Evolutionary conservation across 208 protist genomes (phyloP).

Genomic region (Trypanosoma cruzi): DNA sequence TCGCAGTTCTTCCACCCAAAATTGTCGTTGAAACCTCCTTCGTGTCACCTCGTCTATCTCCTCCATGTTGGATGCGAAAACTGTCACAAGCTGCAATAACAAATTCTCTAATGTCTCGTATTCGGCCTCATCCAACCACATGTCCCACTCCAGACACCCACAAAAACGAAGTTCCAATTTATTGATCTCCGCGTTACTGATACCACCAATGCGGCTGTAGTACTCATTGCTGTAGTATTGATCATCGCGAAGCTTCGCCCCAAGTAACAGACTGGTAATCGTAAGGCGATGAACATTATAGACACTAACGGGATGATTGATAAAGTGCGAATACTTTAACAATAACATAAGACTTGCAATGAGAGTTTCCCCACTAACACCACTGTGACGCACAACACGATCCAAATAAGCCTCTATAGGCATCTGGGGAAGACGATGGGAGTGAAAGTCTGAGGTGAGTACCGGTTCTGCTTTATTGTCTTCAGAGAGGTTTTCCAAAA

Average conservation of each 20-base stretch:
- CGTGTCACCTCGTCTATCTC: neutral
- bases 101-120: slow-evolving; percentile 52
- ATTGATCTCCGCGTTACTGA: slow-evolving; percentile 88
- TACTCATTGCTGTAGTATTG: slow-evolving; percentile 93
- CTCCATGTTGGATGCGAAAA: neutral
- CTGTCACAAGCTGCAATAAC: slow-evolving; percentile 24
- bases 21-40: neutral
- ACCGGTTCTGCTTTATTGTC: slow-evolving; percentile 56
- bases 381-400: slow-evolving; percentile 83
- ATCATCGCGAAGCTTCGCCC: slow-evolving; percentile 95
- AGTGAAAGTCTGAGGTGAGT: slow-evolving; percentile 79
- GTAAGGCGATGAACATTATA: slow-evolving; percentile 94
- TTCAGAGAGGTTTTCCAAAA: slow-evolving; percentile 65
- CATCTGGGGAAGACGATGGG: slow-evolving; percentile 72
- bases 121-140: slow-evolving; percentile 59
- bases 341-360: slow-evolving; percentile 90
- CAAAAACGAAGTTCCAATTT: slow-evolving; percentile 91
- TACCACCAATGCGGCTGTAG: slow-evolving; percentile 92
- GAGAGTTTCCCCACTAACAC: slow-evolving; percentile 84
- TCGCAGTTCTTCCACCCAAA: slow-evolving; percentile 7
- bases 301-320: slow-evolving; percentile 77
- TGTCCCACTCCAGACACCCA: slow-evolving; percentile 73
- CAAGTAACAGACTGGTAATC: slow-evolving; percentile 88
- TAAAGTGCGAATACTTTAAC: slow-evolving; percentile 76
- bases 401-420: slow-evolving; percentile 81